Evolutionary conservation across 306 rosid species (phyloP).

Genomic region (Lathyrus aphaca): DNA sequence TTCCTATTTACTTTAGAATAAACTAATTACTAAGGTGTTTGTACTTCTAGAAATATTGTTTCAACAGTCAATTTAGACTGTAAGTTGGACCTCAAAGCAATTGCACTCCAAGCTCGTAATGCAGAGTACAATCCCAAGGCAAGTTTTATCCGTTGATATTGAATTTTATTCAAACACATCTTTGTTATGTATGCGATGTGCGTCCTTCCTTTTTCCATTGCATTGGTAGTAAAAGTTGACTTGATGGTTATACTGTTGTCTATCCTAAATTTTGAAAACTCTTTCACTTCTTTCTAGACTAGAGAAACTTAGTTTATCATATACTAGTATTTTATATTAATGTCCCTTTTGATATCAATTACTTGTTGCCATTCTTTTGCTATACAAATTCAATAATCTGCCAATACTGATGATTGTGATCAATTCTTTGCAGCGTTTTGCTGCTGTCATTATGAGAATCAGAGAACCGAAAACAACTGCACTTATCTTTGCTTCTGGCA

Average conservation of each 20-base stretch:
- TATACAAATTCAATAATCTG: neutral
- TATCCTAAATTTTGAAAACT: neutral
- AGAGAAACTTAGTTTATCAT: slow-evolving; percentile 25
- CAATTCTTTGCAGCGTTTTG: slow-evolving; percentile 75
- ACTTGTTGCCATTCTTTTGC: neutral
- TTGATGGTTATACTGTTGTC: neutral
- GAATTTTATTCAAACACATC: slow-evolving; percentile 11
- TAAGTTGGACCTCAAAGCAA: slow-evolving; percentile 89
- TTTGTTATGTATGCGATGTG: neutral
- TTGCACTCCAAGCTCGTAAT: slow-evolving; percentile 91
- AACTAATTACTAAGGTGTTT: slow-evolving; percentile 24
- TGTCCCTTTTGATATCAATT: slow-evolving; percentile 1
- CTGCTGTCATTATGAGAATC: slow-evolving; percentile 97
- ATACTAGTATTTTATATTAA: neutral
- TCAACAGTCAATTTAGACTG: slow-evolving; percentile 95
- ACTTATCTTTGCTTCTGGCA: slow-evolving; percentile 92
- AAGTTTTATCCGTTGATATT: slow-evolving; percentile 31
- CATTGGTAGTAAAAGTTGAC: neutral
- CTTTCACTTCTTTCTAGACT: neutral
- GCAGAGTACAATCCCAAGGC: slow-evolving; percentile 99
- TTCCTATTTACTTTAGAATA: slow-evolving; percentile 9
- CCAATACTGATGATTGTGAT: slow-evolving; percentile 26
- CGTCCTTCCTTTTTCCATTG: neutral
- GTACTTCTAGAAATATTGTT: slow-evolving; percentile 72
- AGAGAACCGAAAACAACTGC: slow-evolving; percentile 99